phyloP scores from a whole-genome alignment of 495 filamentous ascomycete genomes.

The Aspergillus steynii region DNA sequence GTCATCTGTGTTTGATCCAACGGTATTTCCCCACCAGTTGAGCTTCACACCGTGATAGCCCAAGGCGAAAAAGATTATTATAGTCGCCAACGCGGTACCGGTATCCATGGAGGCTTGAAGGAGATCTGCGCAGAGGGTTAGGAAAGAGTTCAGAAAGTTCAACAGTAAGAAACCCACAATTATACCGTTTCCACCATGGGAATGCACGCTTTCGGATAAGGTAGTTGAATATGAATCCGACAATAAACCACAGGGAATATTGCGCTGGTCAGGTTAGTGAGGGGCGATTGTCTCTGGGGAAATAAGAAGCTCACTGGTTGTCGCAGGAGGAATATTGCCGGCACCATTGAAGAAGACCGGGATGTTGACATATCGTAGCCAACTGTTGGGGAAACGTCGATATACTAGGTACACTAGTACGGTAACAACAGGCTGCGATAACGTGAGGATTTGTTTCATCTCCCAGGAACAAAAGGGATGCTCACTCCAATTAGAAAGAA shows the following conservation, averaged over 20 bases:
- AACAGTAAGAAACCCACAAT: conserved; percentile 36
- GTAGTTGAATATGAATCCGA: conserved; percentile 63
- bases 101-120: conserved; percentile 63
- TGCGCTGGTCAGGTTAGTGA: conserved; percentile 21
- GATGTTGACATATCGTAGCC: conserved; percentile 40
- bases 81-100: conserved; percentile 61
- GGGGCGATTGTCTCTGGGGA: background rate
- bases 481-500: conserved; percentile 43
- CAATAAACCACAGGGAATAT: conserved; percentile 53
- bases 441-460: background rate
- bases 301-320: conserved; percentile 20
- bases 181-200: conserved; percentile 69
- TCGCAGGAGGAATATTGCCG: conserved; percentile 43
- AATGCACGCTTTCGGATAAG: conserved; percentile 55
- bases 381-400: conserved; percentile 38
- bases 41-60: conserved; percentile 31
- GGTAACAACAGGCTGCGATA: conserved; percentile 21
- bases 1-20: conserved; percentile 28
- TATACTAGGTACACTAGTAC: conserved; percentile 37
- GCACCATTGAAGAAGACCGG: conserved; percentile 46
- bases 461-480: background rate
- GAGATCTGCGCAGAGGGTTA: conserved; percentile 36
- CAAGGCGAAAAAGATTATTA: conserved; percentile 58
- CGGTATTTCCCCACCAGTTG: conserved; percentile 32
- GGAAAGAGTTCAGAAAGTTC: background rate